These are phyloP conservation scores for Tetrapisispora pingtungensis DNA, from an alignment of 805 yeast species.

Conservation along the genomic window DNA sequence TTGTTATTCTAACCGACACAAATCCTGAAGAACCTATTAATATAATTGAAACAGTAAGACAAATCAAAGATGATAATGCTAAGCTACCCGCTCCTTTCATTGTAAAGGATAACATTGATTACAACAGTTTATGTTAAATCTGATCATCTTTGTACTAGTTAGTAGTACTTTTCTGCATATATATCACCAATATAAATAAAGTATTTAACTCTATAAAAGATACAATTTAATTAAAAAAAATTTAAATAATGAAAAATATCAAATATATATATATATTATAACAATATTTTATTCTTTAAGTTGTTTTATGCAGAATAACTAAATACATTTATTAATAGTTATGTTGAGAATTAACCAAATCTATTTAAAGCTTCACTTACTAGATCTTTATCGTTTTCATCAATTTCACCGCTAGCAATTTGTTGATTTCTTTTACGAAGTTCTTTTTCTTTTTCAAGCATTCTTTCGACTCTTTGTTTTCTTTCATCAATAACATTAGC, in stretches of 20 bases:
- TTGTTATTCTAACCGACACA: constrained; percentile 60
- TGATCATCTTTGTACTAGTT: not conserved
- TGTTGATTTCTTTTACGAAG: constrained; percentile 45
- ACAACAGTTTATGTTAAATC: constrained; percentile 4
- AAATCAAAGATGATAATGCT: constrained; percentile 61
- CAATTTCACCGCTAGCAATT: constrained; percentile 39
- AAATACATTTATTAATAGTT: not conserved
- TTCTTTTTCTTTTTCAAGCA: constrained; percentile 64
- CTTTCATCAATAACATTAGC: constrained; percentile 82
- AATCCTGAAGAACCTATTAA: constrained; percentile 51
- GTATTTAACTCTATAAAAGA: not conserved
- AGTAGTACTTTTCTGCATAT: constrained; percentile 1
- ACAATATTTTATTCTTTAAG: not conserved
- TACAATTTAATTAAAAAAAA: not conserved
- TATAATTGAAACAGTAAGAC: constrained; percentile 75
- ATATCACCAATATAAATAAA: constrained; percentile 1
- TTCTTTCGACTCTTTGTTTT: constrained; percentile 63
- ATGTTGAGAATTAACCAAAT: constrained; percentile 16
- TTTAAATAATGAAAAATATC: no score
- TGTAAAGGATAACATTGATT: constrained; percentile 26
- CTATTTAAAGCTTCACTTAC: constrained; percentile 35
- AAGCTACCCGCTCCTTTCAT: constrained; percentile 35
- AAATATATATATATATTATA: not conserved
- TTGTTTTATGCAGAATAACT: not conserved
- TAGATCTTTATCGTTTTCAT: constrained; percentile 39